Conservation (phyloP, 2,329 filamentous ascomycete genomes). For the Aspergillus brasiliensis region DNA sequence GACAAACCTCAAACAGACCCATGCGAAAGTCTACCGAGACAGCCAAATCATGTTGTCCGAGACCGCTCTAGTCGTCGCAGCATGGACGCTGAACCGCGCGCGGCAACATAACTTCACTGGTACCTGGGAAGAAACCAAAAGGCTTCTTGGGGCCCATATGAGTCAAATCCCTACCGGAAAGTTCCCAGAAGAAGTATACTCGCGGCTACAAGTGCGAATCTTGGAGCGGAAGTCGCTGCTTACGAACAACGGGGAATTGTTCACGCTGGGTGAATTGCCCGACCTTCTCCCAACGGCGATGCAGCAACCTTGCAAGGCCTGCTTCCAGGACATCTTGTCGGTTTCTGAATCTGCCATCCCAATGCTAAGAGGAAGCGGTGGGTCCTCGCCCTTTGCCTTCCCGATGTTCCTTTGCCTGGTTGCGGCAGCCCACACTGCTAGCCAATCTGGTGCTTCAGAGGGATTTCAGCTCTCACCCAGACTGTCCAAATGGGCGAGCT, state of each 20-base stretch:
- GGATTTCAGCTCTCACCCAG: conserved; percentile 32
- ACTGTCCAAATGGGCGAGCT: conserved; percentile 39
- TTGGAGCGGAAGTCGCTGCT: conserved; percentile 37
- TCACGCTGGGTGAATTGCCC: conserved; percentile 34
- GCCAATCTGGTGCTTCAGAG: conserved; percentile 11
- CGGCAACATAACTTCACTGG: conserved; percentile 28
- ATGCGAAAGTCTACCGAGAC: conserved; percentile 46
- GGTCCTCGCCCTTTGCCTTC: conserved; percentile 31
- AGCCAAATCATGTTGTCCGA: conserved; percentile 44
- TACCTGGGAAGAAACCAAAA: conserved; percentile 31
- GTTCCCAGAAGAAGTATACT: conserved; percentile 31
- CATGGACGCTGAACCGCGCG: conserved; percentile 42
- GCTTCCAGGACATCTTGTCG: conserved; percentile 26
- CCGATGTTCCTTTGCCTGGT: conserved; percentile 39
- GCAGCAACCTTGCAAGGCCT: conserved; percentile 26
- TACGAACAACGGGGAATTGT: conserved; percentile 39
- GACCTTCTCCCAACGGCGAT: conserved; percentile 31
- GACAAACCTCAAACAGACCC: conserved; percentile 42
- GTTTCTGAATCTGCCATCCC: conserved; percentile 23
- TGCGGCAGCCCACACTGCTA: conserved; percentile 25
- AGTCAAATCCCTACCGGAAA: conserved; percentile 31
- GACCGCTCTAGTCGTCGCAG: conserved; percentile 42
- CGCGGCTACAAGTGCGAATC: conserved; percentile 34
- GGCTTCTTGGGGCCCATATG: conserved; percentile 33
- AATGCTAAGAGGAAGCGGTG: conserved; percentile 20